A percentile compares a stretch with the other conserved stretches of the same genome.
These are phyloP conservation scores for Ceratobasidium sp. DNA, from an alignment of 1,284 basidiomycete species.

Conservation along the genomic window DNA sequence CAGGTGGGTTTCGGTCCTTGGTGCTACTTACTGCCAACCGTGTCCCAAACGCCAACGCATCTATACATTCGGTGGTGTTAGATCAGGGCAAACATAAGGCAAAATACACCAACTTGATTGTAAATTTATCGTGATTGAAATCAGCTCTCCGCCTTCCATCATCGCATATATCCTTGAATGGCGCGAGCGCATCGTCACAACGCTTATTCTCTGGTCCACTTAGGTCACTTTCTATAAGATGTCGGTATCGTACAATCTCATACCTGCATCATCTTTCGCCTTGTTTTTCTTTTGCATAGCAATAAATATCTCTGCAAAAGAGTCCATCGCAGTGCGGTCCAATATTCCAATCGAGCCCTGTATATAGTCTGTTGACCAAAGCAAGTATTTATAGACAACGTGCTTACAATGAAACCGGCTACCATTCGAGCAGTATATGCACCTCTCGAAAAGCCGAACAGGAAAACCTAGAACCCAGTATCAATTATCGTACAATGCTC, in stretches of 20 bases:
- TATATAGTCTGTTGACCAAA: background rate
- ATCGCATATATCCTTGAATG: constrained; percentile 59
- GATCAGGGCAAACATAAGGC: background rate
- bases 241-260: constrained; percentile 31
- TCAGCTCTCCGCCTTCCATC: constrained; percentile 60
- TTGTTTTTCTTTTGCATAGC: constrained; percentile 66
- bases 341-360: constrained; percentile 70
- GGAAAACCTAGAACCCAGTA: constrained; percentile 65
- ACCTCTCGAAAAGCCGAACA: constrained; percentile 68
- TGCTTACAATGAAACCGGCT: constrained; percentile 69
- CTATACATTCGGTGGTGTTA: constrained; percentile 48
- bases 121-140: constrained; percentile 57
- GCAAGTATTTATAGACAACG: background rate
- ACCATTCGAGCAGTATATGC: constrained; percentile 77
- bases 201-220: constrained; percentile 53
- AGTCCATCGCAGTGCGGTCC: constrained; percentile 69
- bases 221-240: background rate
- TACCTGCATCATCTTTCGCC: constrained; percentile 57
- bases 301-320: constrained; percentile 67
- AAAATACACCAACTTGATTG: constrained; percentile 61
- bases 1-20: background rate
- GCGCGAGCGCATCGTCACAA: constrained; percentile 56
- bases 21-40: constrained; percentile 59
- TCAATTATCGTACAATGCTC: background rate
- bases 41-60: constrained; percentile 74